A percentile compares a stretch with the other conserved stretches of the same genome.
Evolutionary conservation across 768 basidiomycete species (phyloP).

Genomic region (Leccinum imitatum): DNA sequence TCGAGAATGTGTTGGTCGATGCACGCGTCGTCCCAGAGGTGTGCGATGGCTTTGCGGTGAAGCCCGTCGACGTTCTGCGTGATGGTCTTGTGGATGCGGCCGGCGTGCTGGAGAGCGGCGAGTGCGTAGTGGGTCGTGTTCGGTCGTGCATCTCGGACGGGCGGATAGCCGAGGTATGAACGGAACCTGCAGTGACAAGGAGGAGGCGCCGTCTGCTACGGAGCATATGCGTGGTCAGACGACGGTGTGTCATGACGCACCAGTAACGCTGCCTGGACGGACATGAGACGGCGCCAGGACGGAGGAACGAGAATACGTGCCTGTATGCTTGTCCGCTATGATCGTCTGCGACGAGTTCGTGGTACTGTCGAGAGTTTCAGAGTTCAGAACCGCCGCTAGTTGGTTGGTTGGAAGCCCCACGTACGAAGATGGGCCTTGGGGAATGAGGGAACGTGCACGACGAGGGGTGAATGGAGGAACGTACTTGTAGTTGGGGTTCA

Average conservation of each 20-base stretch:
- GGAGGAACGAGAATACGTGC: constrained; percentile 37
- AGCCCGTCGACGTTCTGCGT: constrained; percentile 96
- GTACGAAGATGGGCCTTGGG: constrained; percentile 56
- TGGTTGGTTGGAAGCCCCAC: constrained; percentile 5
- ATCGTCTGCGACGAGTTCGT: constrained; percentile 76
- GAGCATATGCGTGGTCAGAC: not conserved
- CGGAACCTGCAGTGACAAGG: constrained; percentile 45
- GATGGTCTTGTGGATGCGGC: constrained; percentile 59
- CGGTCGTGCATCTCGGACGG: constrained; percentile 77
- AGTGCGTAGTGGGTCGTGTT: constrained; percentile 90
- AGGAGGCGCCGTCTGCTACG: no score
- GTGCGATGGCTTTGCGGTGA: constrained; percentile 73
- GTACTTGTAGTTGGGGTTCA: constrained; percentile 89
- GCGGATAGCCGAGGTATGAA: constrained; percentile 83
- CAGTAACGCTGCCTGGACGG: constrained; percentile 79
- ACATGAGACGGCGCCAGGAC: constrained; percentile 8
- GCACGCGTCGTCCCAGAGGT: constrained; percentile 40
- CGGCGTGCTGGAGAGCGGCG: constrained; percentile 75
- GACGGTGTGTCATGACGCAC: constrained; percentile 28
- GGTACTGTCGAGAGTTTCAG: constrained; percentile 49
- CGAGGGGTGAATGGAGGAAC: constrained; percentile 14
- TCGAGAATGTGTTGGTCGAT: constrained; percentile 60
- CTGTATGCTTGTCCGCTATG: constrained; percentile 68
- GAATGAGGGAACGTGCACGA: not conserved
- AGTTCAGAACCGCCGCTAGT: not conserved